Evolutionary conservation across 441 rosid species (phyloP), one percentile per base, ranked within the genome.

Genomic region (Gossypium gossypioides): DNA sequence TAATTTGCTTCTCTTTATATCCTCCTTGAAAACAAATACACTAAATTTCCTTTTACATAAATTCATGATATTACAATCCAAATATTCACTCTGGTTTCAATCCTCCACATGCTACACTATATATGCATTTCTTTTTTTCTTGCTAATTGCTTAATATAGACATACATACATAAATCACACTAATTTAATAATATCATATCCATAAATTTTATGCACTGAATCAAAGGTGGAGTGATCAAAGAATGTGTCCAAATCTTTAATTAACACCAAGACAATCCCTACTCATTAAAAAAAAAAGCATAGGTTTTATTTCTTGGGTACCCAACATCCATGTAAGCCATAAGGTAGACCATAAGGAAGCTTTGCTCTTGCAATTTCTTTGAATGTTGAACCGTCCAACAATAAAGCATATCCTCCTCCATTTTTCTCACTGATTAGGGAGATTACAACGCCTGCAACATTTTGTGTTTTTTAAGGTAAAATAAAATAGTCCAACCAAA

Each of bases 311-410:
- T 70, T 62, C 69, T 82, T 92, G 1, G 97, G 97, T 24, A 94
- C 88, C 99, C 97, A 94, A 75, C 97, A 90, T 68, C 99, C 99
- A 84, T 94, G 99, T n/a, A 94, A 77, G 2, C 99, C 99, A 66
- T 92, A 95, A 5, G 99, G 99, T 64, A 95, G 90, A 58, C 97
- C 97, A 48, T 92, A 89, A 58, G 99, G 97, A 76, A 95, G 90
- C 79, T 82, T 88, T 54, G 97, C 99, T 81, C 96, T 87, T 44
- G 97, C 97, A 74, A 92, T 88, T 82, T 92, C 99, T 83, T 91
- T 84, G 62, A 95, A 95, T 19, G 93, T 84, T 44, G 85, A 79
- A 73, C 96, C 99, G 58, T 95, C 96, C 24, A 95, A 77, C 74
- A 95, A 94, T 19, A 94, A 64, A 24, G 97, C 97, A 76, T 78